These are phyloP conservation scores for Fusarium redolens DNA, from an alignment of 2,329 filamentous ascomycete genomes.

Conservation along the genomic window DNA sequence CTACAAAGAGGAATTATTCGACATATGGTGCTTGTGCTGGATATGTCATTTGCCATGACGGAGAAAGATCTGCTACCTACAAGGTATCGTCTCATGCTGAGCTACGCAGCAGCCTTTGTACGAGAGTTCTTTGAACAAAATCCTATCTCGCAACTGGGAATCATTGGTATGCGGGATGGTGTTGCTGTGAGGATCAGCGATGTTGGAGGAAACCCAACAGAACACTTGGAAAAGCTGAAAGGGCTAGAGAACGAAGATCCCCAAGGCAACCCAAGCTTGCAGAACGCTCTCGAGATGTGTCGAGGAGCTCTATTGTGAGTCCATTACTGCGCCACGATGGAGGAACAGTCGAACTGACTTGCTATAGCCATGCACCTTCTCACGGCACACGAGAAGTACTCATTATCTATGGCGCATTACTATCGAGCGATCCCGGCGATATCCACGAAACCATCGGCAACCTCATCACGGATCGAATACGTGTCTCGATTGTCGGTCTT, in stretches of 20 bases:
- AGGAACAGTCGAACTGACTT: background rate
- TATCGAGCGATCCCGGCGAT: conserved; percentile 92
- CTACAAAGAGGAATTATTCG: conserved; percentile 97
- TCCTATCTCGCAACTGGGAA: conserved; percentile 93
- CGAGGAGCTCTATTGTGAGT: conserved; percentile 84
- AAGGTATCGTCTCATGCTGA: conserved; percentile 83
- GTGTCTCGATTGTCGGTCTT: conserved; percentile 89
- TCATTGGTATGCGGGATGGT: conserved; percentile 93
- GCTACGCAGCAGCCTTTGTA: conserved; percentile 88
- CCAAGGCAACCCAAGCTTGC: conserved; percentile 81
- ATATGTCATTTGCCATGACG: conserved; percentile 92
- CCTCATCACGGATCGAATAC: conserved; percentile 84
- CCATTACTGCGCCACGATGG: background rate
- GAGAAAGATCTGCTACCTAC: conserved; percentile 95
- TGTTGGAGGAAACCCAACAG: conserved; percentile 89
- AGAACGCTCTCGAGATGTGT: conserved; percentile 97
- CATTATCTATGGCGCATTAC: conserved; percentile 88
- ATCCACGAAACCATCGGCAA: conserved; percentile 89
- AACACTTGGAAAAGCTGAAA: conserved; percentile 83
- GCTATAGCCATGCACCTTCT: conserved; percentile 80
- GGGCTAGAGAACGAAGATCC: conserved; percentile 74
- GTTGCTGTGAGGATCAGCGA: conserved; percentile 87
- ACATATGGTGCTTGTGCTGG: conserved; percentile 90
- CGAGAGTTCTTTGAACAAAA: conserved; percentile 98
- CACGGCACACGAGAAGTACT: conserved; percentile 95